A percentile compares a stretch with the other conserved stretches of the same genome.
These are phyloP conservation scores for Colletotrichum spaethianum DNA, from an alignment of 2,329 filamentous ascomycete species.

Conservation along the genomic window DNA sequence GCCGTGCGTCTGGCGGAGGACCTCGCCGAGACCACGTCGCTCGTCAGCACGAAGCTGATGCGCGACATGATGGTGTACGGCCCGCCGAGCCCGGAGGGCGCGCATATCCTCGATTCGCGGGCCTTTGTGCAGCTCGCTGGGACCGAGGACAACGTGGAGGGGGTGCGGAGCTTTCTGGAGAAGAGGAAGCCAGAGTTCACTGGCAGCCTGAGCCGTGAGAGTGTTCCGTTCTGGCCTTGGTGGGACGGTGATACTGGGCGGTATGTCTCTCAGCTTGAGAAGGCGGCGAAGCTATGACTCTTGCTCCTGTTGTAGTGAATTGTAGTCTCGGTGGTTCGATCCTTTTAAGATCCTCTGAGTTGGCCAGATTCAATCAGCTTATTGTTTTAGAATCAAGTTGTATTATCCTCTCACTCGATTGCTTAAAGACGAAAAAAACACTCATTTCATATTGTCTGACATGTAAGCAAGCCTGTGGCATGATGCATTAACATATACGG, in stretches of 20 bases:
- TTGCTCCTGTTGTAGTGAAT: too few species aligned
- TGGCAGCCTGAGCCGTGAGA: neutral
- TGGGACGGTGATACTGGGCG: neutral
- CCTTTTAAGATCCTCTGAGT: too few species aligned
- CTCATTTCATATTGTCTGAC: too few species aligned
- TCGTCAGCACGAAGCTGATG: conserved; percentile 39
- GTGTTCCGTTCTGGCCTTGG: conserved; percentile 1
- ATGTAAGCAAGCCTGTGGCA: too few species aligned
- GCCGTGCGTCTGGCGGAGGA: conserved; percentile 74
- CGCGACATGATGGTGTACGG: conserved; percentile 36
- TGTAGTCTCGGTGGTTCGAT: too few species aligned
- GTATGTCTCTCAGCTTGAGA: neutral
- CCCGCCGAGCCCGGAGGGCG: conserved; percentile 23
- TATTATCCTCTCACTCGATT: too few species aligned
- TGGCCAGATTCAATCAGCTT: too few species aligned
- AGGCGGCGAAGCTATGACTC: neutral
- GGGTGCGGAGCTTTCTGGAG: conserved; percentile 77
- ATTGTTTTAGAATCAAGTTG: too few species aligned
- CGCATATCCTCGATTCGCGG: conserved; percentile 25
- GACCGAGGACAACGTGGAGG: conserved; percentile 75
- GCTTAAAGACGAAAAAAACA: too few species aligned
- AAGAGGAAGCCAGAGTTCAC: conserved; percentile 75
- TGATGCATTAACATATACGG: too few species aligned
- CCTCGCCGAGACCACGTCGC: conserved; percentile 32
- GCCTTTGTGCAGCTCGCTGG: conserved; percentile 74